These are phyloP conservation scores for Simplicillium sp. DNA, from an alignment of 2,329 filamentous ascomycete species.

Conservation along the genomic window DNA sequence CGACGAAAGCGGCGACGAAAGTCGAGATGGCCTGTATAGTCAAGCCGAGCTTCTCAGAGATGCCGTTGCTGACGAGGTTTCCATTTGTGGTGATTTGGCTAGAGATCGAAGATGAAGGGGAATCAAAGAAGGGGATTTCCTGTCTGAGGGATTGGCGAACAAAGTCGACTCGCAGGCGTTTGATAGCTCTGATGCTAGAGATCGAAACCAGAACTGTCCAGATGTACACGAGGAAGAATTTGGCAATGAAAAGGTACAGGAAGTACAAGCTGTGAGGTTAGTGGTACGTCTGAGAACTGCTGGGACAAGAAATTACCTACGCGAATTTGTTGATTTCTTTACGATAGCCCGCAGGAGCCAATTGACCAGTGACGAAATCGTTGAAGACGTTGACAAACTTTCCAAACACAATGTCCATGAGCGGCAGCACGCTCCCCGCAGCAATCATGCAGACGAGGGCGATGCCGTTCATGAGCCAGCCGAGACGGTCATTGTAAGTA, in stretches of 20 bases:
- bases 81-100: constrained; percentile 38
- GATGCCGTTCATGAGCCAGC: constrained; percentile 25
- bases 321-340: constrained; percentile 34
- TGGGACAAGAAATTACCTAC: constrained; percentile 16
- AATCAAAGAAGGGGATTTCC: constrained; percentile 47
- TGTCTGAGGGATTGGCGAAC: constrained; percentile 32
- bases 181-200: constrained; percentile 26
- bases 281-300: background rate
- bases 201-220: constrained; percentile 33
- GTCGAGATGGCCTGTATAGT: constrained; percentile 29
- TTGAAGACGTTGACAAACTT: constrained; percentile 44
- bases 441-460: constrained; percentile 26
- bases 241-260: constrained; percentile 47
- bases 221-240: constrained; percentile 43
- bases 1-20: constrained; percentile 28
- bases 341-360: constrained; percentile 37
- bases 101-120: constrained; percentile 30
- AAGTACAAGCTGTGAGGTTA: constrained; percentile 36
- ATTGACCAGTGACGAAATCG: constrained; percentile 37
- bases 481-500: constrained; percentile 25
- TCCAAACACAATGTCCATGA: constrained; percentile 53
- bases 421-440: constrained; percentile 29
- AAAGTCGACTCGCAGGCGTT: constrained; percentile 25
- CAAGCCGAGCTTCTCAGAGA: constrained; percentile 34
- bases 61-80: constrained; percentile 33